Percentiles rank a stretch among this genome's conserved stretches.
Evolutionary conservation across 177 flowering plant genomes (phyloP).

Genomic region (Telopea speciosissima): DNA sequence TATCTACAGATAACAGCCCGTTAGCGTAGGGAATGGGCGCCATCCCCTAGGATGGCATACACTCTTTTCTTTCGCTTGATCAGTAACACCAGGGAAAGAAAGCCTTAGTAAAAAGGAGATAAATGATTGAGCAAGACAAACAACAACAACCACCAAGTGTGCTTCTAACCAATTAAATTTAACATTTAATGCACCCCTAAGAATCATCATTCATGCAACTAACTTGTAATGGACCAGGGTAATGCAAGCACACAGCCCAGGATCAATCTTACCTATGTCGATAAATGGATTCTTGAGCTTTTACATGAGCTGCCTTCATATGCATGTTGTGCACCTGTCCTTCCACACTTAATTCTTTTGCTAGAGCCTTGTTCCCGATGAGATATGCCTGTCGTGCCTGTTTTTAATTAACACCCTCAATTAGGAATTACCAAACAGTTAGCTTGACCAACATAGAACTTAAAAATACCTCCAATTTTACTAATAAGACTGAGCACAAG

Average conservation of each 20-base stretch:
- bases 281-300: slow-evolving; percentile 90
- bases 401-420: slow-evolving; percentile 5
- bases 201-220: not conserved
- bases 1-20: too few species aligned
- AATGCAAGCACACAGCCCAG: not conserved
- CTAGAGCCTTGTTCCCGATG: slow-evolving; percentile 84
- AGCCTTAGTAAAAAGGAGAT: too few species aligned
- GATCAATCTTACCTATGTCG: slow-evolving; percentile 65
- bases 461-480: not conserved
- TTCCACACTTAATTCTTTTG: slow-evolving; percentile 86
- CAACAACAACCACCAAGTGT: too few species aligned
- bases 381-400: slow-evolving; percentile 94
- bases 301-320: slow-evolving; percentile 95
- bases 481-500: not conserved
- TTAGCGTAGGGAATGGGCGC: too few species aligned
- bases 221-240: not conserved
- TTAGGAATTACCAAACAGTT: not conserved
- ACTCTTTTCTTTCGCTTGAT: too few species aligned
- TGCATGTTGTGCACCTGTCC: slow-evolving; percentile 88
- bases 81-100: too few species aligned
- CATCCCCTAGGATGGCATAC: too few species aligned
- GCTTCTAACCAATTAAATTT: too few species aligned
- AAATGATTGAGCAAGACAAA: too few species aligned
- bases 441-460: not conserved
- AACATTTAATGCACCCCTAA: too few species aligned